These are phyloP conservation scores for Juncus inflexus DNA, from an alignment of 176 grass and related monocot species.

Conservation along the genomic window DNA sequence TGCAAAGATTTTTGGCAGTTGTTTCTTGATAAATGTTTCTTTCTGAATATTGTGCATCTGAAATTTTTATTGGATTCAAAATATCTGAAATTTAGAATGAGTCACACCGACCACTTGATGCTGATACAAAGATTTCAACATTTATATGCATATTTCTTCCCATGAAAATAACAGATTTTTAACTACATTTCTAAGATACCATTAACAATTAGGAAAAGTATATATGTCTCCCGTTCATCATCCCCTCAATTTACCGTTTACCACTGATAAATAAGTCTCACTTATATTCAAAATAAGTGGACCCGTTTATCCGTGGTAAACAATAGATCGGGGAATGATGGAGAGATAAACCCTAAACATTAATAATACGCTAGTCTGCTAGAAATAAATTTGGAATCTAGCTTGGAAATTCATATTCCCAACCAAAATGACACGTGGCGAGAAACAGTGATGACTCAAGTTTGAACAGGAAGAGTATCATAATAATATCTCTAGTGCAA, in stretches of 20 bases:
- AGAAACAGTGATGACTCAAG: neutral
- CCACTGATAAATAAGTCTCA: no score
- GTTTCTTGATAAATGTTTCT: neutral
- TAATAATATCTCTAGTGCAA: neutral
- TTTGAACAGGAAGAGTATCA: neutral
- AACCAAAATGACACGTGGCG: neutral
- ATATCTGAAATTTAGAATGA: neutral
- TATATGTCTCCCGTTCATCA: no score
- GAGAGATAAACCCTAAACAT: no score
- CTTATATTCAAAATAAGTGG: no score
- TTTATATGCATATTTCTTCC: neutral
- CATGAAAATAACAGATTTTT: neutral
- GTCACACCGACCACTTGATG: slow-evolving; percentile 10
- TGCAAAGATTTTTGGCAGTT: neutral
- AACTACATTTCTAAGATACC: no score
- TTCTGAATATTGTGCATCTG: neutral
- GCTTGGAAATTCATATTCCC: no score
- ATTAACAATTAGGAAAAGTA: no score
- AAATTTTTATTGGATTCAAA: neutral
- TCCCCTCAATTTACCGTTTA: no score
- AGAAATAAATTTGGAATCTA: no score
- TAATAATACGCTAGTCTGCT: no score
- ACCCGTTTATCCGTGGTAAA: no score
- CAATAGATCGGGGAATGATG: no score
- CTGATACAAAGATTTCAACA: slow-evolving; percentile 4